Evolutionary conservation across 495 filamentous ascomycete genomes (phyloP).

Genomic region (Hypoxylon perforatum): DNA sequence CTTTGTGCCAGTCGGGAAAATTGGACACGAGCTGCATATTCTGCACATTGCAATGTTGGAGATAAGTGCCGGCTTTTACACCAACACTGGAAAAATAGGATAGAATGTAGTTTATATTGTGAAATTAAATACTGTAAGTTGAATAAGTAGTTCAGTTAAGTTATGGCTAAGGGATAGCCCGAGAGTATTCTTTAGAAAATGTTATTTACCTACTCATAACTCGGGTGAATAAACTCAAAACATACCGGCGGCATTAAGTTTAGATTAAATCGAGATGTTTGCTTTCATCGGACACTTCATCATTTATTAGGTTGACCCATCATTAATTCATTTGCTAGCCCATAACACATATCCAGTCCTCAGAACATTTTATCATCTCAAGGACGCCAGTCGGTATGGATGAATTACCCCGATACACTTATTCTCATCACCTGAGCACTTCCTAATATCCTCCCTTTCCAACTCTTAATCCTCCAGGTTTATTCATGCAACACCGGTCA

Average conservation of each 20-base stretch:
- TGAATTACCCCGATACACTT: conserved; percentile 7
- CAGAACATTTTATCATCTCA: conserved; percentile 15
- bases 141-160: background rate
- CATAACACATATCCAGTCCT: conserved; percentile 29
- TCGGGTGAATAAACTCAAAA: background rate
- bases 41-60: conserved; percentile 17
- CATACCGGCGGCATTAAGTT: background rate
- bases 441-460: conserved; percentile 7
- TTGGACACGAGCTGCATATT: conserved; percentile 35
- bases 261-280: background rate
- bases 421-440: conserved; percentile 1
- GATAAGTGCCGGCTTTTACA: background rate
- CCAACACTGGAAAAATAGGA: background rate
- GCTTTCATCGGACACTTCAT: conserved; percentile 1
- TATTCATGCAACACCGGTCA: conserved; percentile 60
- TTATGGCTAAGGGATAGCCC: too few species aligned
- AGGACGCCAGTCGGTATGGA: conserved; percentile 21
- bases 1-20: conserved; percentile 24
- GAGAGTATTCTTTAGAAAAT: background rate
- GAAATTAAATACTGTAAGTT: too few species aligned
- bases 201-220: background rate
- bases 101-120: background rate
- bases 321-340: conserved; percentile 34
- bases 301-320: conserved; percentile 26
- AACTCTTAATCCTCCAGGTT: background rate